Base-by-base conservation (phyloP, 75 land plant species). In the Cupressus sempervirens region DNA sequence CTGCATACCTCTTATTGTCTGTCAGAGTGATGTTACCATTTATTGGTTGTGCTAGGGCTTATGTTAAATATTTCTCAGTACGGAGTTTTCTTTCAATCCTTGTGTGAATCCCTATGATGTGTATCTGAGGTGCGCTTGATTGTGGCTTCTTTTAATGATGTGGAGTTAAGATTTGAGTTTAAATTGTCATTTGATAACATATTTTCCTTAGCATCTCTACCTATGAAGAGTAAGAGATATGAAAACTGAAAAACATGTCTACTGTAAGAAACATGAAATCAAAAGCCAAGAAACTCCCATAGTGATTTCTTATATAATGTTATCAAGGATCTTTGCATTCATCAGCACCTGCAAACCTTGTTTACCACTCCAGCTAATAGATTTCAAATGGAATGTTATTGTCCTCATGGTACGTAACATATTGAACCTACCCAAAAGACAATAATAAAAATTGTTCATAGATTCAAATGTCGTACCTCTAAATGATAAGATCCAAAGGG, bases 401-500 rank as follows among this genome's bases (percentile, higher is more conserved):
- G 16, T 36, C 20, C 76, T 34, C 20, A 74, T 35, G 20, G 14
- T 36, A 74, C 20, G 36, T 15, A 40, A 45, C 45, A 41, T 40
- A 76, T 41, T 41, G 13, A 11, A 43, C 46, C 46, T 23, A 43
- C 81, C 48, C 8, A 77, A 77, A 43, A 77, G 50, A 77, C 18
- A 26, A 23, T 43, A 10, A 9, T 41, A 10, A 77, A 77, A 20
- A 77, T 43, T 77, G 50, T 26, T 35, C 32, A 41, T 10, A 77
- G 30, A 77, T 3, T 41, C 13, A 77, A 77, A 77, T 77, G 45
- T 3, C 84, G 74, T 67, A 84, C 85, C 76, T 83, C 85, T 68
- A 84, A 43, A 8, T 76, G 83, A 84, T 75, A 84, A 36, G 85
- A 84, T 1, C 85, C 83, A 40, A 84, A 84, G 34, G 83, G 40